Conservation (phyloP, 108 stramenopile genomes). For the Cyclotella choctawhatcheeana region DNA sequence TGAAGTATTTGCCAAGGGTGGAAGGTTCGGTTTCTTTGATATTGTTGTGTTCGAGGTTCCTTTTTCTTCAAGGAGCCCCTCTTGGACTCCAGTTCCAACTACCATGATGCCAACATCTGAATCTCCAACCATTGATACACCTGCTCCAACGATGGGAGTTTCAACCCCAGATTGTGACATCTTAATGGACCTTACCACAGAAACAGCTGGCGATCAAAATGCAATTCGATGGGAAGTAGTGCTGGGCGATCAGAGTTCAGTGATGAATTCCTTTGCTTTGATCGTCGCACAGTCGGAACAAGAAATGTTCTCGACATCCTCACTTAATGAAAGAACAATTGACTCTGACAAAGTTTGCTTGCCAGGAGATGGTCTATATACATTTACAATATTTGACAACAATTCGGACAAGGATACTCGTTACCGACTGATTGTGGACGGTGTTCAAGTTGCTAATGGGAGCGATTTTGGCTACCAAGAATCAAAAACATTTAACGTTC, state of each 20-base stretch:
- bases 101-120: slow-evolving; percentile 3
- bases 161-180: slow-evolving; percentile 9
- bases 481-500: slow-evolving; percentile 7
- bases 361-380: slow-evolving; percentile 19
- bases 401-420: slow-evolving; percentile 13
- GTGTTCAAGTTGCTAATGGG: not conserved
- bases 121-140: not conserved
- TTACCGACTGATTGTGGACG: slow-evolving; percentile 8
- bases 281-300: slow-evolving; percentile 21
- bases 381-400: slow-evolving; percentile 24
- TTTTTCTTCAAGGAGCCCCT: slow-evolving; percentile 11
- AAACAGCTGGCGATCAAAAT: slow-evolving; percentile 19
- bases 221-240: slow-evolving; percentile 24
- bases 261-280: slow-evolving; percentile 1
- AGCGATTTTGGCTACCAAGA: slow-evolving; percentile 5
- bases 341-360: slow-evolving; percentile 20
- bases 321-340: not conserved
- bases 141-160: not conserved
- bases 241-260: not conserved
- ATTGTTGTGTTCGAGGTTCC: slow-evolving; percentile 17
- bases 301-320: not conserved
- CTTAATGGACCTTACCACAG: slow-evolving; percentile 11
- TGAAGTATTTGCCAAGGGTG: slow-evolving; percentile 17
- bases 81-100: slow-evolving; percentile 13
- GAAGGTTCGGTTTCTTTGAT: slow-evolving; percentile 18